Percentiles rank a stretch among this genome's conserved stretches.
These are phyloP conservation scores for Acidomyces sp. DNA, from an alignment of 495 filamentous ascomycete genomes.

Conservation along the genomic window DNA sequence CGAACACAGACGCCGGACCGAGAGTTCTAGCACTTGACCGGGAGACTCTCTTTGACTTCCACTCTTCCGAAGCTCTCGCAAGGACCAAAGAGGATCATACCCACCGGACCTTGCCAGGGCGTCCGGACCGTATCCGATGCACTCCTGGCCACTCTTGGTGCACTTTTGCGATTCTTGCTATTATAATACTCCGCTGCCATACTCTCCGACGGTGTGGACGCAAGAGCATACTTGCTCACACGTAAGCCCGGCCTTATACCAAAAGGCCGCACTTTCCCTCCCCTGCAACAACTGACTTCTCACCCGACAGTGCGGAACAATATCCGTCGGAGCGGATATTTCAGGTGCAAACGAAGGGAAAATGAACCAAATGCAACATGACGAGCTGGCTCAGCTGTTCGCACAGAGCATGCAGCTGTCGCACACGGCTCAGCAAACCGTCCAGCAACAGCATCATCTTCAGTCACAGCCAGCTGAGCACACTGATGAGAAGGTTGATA, in stretches of 20 bases:
- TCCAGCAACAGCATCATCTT: constrained; percentile 12
- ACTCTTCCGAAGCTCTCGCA: background rate
- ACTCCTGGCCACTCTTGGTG: constrained; percentile 25
- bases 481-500: constrained; percentile 4
- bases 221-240: constrained; percentile 27
- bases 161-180: constrained; percentile 27
- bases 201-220: constrained; percentile 28
- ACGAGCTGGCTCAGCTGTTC: constrained; percentile 29
- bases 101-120: background rate
- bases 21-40: background rate
- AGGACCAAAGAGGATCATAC: background rate
- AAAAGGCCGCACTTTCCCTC: background rate
- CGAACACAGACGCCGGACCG: background rate
- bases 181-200: constrained; percentile 28
- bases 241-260: constrained; percentile 23
- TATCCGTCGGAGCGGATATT: constrained; percentile 24
- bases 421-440: constrained; percentile 1
- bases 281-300: constrained; percentile 3
- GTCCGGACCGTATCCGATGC: constrained; percentile 2
- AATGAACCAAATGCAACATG: constrained; percentile 28
- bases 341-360: constrained; percentile 11
- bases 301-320: constrained; percentile 25
- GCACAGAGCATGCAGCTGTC: constrained; percentile 25
- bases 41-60: background rate
- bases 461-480: constrained; percentile 3